These are phyloP conservation scores for Olyra latifolia DNA, from an alignment of 176 grass and related monocot genomes.

Conservation along the genomic window DNA sequence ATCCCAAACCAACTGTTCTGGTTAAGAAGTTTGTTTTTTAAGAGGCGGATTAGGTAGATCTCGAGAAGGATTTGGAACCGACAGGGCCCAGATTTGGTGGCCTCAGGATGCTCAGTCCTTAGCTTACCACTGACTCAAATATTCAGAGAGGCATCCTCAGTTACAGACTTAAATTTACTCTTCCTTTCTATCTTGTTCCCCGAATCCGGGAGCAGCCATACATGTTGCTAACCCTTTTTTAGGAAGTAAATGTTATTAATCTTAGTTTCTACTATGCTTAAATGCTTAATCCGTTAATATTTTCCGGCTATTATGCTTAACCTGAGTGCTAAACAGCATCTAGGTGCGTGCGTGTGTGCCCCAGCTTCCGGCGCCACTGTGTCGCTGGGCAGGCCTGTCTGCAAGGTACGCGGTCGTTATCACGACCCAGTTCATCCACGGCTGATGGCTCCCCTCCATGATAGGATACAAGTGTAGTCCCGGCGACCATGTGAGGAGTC, in stretches of 20 bases:
- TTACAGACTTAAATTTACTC: neutral
- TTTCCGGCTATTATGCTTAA: neutral
- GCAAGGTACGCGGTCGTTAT: constrained; percentile 18
- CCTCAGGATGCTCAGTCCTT: neutral
- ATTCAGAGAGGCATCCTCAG: neutral
- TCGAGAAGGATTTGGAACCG: constrained; percentile 38
- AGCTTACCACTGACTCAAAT: constrained; percentile 29
- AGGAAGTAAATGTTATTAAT: neutral
- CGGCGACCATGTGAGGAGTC: constrained; percentile 21
- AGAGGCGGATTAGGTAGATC: constrained; percentile 35
- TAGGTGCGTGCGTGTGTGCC: neutral
- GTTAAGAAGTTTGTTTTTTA: neutral
- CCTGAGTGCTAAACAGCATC: neutral
- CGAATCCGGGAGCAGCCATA: neutral
- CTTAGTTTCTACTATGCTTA: neutral
- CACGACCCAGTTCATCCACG: neutral
- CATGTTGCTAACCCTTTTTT: neutral
- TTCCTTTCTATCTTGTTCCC: neutral
- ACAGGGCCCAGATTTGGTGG: constrained; percentile 53
- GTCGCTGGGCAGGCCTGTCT: neutral
- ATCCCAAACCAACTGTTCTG: neutral
- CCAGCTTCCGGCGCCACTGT: neutral
- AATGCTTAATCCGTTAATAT: neutral
- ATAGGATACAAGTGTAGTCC: neutral
- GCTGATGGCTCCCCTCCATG: neutral